These are phyloP conservation scores for Buddleja alternifolia DNA, from an alignment of 257 asterid species.

Conservation along the genomic window DNA sequence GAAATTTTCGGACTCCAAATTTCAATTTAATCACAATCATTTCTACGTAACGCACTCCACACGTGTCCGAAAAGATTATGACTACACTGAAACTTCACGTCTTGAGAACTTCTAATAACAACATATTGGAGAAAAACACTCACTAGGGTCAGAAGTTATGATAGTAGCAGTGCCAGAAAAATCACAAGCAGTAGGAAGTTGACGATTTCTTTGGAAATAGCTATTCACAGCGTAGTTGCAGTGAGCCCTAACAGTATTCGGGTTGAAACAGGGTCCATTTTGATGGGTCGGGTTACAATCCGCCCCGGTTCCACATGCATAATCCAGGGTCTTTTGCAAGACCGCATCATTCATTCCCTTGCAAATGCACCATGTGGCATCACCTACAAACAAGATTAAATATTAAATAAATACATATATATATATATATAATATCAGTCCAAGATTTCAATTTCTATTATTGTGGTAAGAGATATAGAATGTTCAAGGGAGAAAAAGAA, in stretches of 20 bases:
- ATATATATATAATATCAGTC: too few relatives aligned
- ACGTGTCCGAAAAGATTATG: too few relatives aligned
- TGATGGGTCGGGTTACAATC: constrained; percentile 72
- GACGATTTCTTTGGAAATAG: constrained; percentile 72
- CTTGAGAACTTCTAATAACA: too few relatives aligned
- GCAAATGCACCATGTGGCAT: constrained; percentile 87
- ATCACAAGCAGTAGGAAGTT: constrained; percentile 61
- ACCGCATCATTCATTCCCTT: constrained; percentile 55
- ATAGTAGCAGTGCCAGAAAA: constrained; percentile 71
- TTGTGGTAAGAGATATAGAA: not conserved
- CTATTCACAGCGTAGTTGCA: constrained; percentile 91
- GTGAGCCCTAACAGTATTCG: constrained; percentile 72
- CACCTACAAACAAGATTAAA: constrained; percentile 45
- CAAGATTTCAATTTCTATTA: not conserved
- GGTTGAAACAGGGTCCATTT: constrained; percentile 67
- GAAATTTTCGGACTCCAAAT: too few relatives aligned
- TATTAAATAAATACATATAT: too few relatives aligned
- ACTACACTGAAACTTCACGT: too few relatives aligned
- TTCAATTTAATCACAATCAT: too few relatives aligned
- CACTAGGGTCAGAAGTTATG: constrained; percentile 65
- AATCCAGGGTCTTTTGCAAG: constrained; percentile 79
- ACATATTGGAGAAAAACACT: constrained; percentile 14
- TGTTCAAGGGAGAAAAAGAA: not conserved
- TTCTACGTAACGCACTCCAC: too few relatives aligned
- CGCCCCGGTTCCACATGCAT: constrained; percentile 91